Evolutionary conservation across 2,329 filamentous ascomycete species (phyloP).

Genomic region (Chaetothyriales sp.): DNA sequence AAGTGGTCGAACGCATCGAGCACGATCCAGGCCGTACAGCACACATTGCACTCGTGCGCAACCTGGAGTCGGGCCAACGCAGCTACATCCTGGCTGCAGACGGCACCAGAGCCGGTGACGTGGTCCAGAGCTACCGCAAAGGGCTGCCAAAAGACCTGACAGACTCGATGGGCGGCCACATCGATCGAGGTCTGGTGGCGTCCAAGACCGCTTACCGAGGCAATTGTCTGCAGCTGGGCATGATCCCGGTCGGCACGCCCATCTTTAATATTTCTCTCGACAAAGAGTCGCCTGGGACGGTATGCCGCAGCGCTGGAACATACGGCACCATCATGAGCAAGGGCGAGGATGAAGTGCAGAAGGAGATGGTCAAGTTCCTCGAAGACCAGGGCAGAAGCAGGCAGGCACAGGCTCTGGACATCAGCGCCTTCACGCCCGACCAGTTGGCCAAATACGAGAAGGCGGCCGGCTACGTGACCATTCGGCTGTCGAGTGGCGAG

Average conservation of each 20-base stretch:
- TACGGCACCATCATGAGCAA: conserved; percentile 81
- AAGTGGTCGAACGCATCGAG: conserved; percentile 84
- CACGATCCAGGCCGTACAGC: conserved; percentile 88
- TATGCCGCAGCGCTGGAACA: conserved; percentile 90
- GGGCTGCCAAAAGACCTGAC: conserved; percentile 81
- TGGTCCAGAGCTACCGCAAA: conserved; percentile 78
- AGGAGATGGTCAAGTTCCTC: conserved; percentile 19
- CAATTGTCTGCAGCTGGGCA: conserved; percentile 88
- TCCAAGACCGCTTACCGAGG: conserved; percentile 87
- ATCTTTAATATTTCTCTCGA: conserved; percentile 76
- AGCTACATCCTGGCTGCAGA: conserved; percentile 94
- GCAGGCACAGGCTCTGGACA: conserved; percentile 12
- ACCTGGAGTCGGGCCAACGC: conserved; percentile 58
- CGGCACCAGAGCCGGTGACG: conserved; percentile 80
- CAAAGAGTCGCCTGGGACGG: conserved; percentile 58
- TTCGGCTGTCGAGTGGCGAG: conserved; percentile 85
- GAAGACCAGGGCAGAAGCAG: conserved; percentile 6
- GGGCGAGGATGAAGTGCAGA: conserved; percentile 52
- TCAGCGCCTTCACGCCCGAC: conserved; percentile 26
- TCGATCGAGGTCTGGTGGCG: conserved; percentile 91
- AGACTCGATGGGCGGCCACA: conserved; percentile 77
- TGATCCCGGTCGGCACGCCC: conserved; percentile 88
- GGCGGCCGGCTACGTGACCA: conserved; percentile 64
- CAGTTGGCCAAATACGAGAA: conserved; percentile 35
- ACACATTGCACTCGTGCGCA: conserved; percentile 77